These are phyloP conservation scores for Eucalyptus cloeziana DNA, from an alignment of 345 rosid genomes.

Conservation along the genomic window DNA sequence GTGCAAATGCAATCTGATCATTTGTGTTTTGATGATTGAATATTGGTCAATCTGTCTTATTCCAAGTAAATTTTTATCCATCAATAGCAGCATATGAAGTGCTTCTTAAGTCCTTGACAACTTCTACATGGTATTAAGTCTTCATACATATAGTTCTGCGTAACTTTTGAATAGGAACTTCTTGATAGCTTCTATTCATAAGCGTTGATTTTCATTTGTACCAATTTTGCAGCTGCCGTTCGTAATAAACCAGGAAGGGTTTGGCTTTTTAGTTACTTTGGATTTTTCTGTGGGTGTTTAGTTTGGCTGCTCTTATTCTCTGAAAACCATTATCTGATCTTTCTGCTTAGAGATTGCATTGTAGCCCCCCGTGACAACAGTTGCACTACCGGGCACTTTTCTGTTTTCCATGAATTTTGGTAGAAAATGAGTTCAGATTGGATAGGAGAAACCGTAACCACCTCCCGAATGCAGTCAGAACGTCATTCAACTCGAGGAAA, in stretches of 20 bases:
- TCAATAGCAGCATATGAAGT: not conserved
- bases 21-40: not conserved
- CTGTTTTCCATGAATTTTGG: not conserved
- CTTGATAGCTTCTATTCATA: not conserved
- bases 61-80: not conserved
- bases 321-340: not conserved
- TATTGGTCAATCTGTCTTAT: not conserved
- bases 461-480: slow-evolving; percentile 37
- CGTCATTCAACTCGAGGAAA: slow-evolving; percentile 77
- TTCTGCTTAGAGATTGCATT: not conserved
- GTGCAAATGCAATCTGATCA: not conserved
- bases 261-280: not conserved
- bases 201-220: not conserved
- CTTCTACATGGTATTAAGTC: not conserved
- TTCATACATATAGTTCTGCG: not conserved
- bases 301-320: not conserved
- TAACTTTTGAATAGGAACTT: not conserved
- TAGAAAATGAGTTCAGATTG: not conserved
- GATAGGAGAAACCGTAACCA: not conserved
- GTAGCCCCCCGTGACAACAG: not conserved
- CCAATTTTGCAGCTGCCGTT: not conserved
- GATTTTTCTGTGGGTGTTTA: not conserved
- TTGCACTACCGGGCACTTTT: not conserved
- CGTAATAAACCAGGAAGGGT: not conserved
- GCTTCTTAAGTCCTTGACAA: not conserved